Evolutionary conservation across 2,329 filamentous ascomycete species (phyloP), one percentile per base, ranked within the genome.

Genomic region (Phoma sp.): DNA sequence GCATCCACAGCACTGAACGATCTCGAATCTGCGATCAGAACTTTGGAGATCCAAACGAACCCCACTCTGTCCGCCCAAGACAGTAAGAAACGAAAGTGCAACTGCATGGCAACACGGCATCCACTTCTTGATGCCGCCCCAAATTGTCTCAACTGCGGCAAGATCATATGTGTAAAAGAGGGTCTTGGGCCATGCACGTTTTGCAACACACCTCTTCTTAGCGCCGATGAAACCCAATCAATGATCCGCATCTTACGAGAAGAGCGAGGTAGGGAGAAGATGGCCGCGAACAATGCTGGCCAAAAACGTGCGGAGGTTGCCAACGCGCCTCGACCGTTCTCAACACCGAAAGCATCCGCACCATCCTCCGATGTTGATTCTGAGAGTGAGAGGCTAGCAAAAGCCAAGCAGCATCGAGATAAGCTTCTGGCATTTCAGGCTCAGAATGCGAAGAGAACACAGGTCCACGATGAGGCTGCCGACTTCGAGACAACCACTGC

Each of bases 151-250:
- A 88, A 84, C 37, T 99, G 95, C 67, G 95, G 95, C 54, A 98
- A 98, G 73, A 92, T 99, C 11, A 88, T 98, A 48, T 99, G 95
- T 73, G 86, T 96, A 20, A 93, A 95, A 68, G 93, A 99, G 75
- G 95, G 95, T 0, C 81, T 98, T 0, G 93, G 93, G 0, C 93
- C 93, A 0, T 99, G 95, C 74, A 97, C 93, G 0, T 97, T 91
- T 69, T 99, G 95, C 77, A 87, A 87, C 0, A 81, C 84, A 0
- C 86, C 91, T 0, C 79, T 99, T 0, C 79, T 99, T 7, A 87
- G 83, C 25, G 73, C 84, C 0, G 78, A 83, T 3, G 92, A 98
- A 48, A 85, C 96, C 9, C 89, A 96, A 66, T 86, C 84, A 28
- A 96, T 99, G 85, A 89, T 98, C 42, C 83, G 84, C 21, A 88